Evolutionary conservation across 73 alveolate genomes (phyloP).

Genomic region (Diophrys appendiculata): DNA sequence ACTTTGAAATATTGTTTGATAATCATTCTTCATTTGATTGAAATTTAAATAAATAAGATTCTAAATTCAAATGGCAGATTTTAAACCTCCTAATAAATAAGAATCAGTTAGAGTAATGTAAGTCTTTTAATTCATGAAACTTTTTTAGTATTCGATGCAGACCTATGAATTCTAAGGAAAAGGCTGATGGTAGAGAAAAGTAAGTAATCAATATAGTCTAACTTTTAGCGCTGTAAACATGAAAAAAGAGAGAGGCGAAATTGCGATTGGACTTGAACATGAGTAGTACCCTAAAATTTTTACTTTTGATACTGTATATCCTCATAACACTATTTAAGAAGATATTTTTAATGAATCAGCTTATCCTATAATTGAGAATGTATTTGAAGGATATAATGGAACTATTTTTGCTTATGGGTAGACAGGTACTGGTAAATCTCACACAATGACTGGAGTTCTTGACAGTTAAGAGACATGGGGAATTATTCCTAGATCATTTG

Average conservation of each 20-base stretch:
- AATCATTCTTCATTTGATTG: too few species aligned
- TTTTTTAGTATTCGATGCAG: conserved; percentile 20
- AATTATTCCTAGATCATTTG: conserved; percentile 96
- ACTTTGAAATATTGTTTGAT: too few species aligned
- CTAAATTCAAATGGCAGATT: too few species aligned
- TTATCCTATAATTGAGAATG: conserved; percentile 89
- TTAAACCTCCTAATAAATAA: too few species aligned
- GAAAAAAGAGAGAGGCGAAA: conserved; percentile 69
- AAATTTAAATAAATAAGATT: too few species aligned
- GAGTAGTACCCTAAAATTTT: conserved; percentile 83
- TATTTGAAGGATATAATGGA: conserved; percentile 96
- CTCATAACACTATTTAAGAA: conserved; percentile 71
- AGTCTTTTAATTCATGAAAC: too few species aligned
- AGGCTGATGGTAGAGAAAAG: background rate
- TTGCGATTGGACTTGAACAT: conserved; percentile 53
- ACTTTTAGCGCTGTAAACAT: conserved; percentile 84
- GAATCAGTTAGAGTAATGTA: too few species aligned
- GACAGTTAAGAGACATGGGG: conserved; percentile 89
- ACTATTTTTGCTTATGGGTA: conserved; percentile 98
- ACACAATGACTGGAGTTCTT: conserved; percentile 97
- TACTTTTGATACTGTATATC: conserved; percentile 86
- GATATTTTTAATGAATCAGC: conserved; percentile 85
- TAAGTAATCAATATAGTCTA: too few species aligned
- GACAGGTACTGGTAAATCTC: conserved; percentile 98
- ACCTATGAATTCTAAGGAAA: conserved; percentile 10